Percentiles rank a stretch among this genome's conserved stretches.
phyloP scores from a whole-genome alignment of 2,329 filamentous ascomycete genomes.

The Didymella sp. region DNA sequence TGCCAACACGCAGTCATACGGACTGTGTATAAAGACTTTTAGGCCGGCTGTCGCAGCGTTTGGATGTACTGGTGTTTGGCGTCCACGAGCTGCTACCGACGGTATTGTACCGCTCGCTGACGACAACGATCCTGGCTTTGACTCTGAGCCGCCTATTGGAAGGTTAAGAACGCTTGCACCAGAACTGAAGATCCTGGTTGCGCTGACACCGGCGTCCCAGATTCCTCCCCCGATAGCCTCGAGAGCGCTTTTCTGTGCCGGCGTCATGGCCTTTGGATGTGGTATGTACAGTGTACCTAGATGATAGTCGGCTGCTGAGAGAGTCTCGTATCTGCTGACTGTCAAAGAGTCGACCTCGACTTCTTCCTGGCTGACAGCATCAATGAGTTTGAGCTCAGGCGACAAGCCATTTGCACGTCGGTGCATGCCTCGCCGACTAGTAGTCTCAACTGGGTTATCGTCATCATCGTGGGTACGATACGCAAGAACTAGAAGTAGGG shows the following conservation, averaged over 20 bases:
- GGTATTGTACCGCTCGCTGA: slow-evolving; percentile 32
- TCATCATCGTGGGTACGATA: slow-evolving; percentile 80
- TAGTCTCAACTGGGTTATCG: slow-evolving; percentile 64
- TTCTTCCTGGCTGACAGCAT: slow-evolving; percentile 81
- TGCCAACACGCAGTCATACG: slow-evolving; percentile 93
- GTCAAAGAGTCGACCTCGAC: slow-evolving; percentile 86
- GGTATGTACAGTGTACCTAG: slow-evolving; percentile 81
- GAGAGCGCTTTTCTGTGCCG: slow-evolving; percentile 74
- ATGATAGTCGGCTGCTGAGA: slow-evolving; percentile 92
- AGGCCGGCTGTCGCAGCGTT: slow-evolving; percentile 64
- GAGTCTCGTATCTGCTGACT: slow-evolving; percentile 83
- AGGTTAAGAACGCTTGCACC: slow-evolving; percentile 72
- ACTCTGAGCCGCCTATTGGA: slow-evolving; percentile 51
- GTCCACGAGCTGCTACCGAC: slow-evolving; percentile 26
- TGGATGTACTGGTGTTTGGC: slow-evolving; percentile 51
- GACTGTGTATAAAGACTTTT: slow-evolving; percentile 94
- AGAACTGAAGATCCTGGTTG: slow-evolving; percentile 85
- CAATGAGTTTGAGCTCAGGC: slow-evolving; percentile 89
- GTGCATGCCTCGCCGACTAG: slow-evolving; percentile 69
- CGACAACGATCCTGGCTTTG: slow-evolving; percentile 44
- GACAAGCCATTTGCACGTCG: slow-evolving; percentile 80
- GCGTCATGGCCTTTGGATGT: slow-evolving; percentile 65
- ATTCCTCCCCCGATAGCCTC: slow-evolving; percentile 79
- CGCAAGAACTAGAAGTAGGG: slow-evolving; percentile 86
- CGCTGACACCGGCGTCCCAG: slow-evolving; percentile 90